Conservation (phyloP, 495 filamentous ascomycete genomes). For the Apodospora peruviana region DNA sequence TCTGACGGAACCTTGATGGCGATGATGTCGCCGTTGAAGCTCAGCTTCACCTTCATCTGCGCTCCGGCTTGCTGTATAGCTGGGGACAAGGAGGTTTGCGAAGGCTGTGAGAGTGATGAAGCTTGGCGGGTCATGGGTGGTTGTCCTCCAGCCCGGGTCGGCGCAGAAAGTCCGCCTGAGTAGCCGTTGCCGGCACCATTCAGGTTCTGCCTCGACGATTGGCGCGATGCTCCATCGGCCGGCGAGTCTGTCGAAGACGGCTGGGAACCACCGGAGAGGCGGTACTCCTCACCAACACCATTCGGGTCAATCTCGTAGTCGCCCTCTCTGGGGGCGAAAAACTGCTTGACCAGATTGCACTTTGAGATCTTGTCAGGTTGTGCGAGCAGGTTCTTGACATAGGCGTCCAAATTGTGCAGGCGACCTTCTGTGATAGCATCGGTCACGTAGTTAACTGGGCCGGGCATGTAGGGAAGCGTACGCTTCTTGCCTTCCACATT, state of each 20-base stretch:
- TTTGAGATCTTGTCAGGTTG: slow-evolving; percentile 79
- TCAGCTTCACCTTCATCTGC: slow-evolving; percentile 88
- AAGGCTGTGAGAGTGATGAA: slow-evolving; percentile 68
- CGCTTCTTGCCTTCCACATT: slow-evolving; percentile 70
- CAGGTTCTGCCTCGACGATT: slow-evolving; percentile 69
- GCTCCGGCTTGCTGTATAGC: slow-evolving; percentile 33
- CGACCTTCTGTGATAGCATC: slow-evolving; percentile 93
- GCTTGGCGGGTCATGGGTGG: slow-evolving; percentile 61
- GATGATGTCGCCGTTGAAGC: slow-evolving; percentile 84
- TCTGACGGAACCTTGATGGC: slow-evolving; percentile 81
- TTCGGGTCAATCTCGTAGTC: slow-evolving; percentile 86
- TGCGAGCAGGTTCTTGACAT: slow-evolving; percentile 82
- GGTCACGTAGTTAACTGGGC: slow-evolving; percentile 95
- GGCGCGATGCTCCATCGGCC: slow-evolving; percentile 55
- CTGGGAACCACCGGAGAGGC: slow-evolving; percentile 65
- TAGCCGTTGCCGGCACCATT: slow-evolving; percentile 49
- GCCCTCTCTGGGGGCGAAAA: slow-evolving; percentile 84
- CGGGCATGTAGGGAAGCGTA: slow-evolving; percentile 95
- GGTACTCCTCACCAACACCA: slow-evolving; percentile 60
- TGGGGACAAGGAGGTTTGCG: slow-evolving; percentile 50
- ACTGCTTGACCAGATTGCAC: slow-evolving; percentile 75
- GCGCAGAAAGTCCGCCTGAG: slow-evolving; percentile 50
- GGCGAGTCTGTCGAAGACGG: slow-evolving; percentile 58
- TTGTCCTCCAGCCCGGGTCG: slow-evolving; percentile 50
- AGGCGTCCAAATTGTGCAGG: slow-evolving; percentile 85